These are phyloP conservation scores for Diaporthe citri DNA, from an alignment of 2,329 filamentous ascomycete species.

Conservation along the genomic window DNA sequence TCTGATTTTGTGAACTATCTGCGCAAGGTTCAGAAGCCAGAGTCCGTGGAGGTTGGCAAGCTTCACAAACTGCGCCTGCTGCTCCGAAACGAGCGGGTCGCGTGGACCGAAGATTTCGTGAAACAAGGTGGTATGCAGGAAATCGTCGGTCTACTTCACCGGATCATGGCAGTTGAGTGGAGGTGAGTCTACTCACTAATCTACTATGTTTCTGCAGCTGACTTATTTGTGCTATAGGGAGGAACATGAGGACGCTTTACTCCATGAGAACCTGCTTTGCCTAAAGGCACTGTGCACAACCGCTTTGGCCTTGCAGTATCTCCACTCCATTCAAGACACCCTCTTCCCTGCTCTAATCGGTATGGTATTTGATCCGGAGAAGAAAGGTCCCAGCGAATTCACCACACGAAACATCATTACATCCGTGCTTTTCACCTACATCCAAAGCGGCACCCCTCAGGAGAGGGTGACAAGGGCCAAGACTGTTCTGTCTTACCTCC, in stretches of 20 bases:
- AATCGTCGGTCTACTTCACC: conserved; percentile 85
- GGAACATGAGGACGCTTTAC: conserved; percentile 92
- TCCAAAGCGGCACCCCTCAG: conserved; percentile 73
- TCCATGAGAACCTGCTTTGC: conserved; percentile 93
- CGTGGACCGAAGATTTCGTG: conserved; percentile 95
- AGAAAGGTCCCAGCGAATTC: conserved; percentile 97
- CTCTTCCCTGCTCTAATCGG: conserved; percentile 88
- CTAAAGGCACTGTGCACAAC: conserved; percentile 96
- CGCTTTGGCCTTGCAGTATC: conserved; percentile 83
- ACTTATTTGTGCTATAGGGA: conserved; percentile 67
- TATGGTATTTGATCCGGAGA: conserved; percentile 97
- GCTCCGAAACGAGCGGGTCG: conserved; percentile 92
- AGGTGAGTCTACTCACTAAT: conserved; percentile 68
- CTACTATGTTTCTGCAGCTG: conserved; percentile 40
- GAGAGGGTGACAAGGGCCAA: conserved; percentile 78
- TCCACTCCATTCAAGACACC: conserved; percentile 81
- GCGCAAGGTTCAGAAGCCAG: conserved; percentile 82
- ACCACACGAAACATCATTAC: conserved; percentile 92
- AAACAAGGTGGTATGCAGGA: conserved; percentile 91
- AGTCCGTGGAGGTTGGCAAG: conserved; percentile 91
- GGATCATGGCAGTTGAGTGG: conserved; percentile 98
- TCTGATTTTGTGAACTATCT: conserved; percentile 90
- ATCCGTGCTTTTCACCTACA: conserved; percentile 88
- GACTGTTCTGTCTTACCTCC: conserved; percentile 83
- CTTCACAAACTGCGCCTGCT: conserved; percentile 92